Conservation (phyloP, 495 filamentous ascomycete genomes). For the Venustampulla echinocandica region DNA sequence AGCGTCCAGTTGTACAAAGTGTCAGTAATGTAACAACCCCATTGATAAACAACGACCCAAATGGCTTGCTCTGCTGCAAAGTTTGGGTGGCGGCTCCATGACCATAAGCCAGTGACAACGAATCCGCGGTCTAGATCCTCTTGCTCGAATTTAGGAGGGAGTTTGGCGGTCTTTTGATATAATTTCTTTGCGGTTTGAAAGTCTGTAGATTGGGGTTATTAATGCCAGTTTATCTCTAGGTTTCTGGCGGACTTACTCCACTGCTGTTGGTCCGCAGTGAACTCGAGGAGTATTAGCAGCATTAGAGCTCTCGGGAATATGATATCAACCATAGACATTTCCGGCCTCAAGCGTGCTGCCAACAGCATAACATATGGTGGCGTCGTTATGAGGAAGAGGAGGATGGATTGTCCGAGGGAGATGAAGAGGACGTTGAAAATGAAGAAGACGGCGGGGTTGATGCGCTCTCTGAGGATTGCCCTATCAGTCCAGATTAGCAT, state of each 20-base stretch:
- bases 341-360: conserved; percentile 27
- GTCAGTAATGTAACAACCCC: conserved; percentile 67
- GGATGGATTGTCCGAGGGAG: conserved; percentile 69
- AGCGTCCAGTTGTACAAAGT: conserved; percentile 70
- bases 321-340: conserved; percentile 50
- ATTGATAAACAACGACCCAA: conserved; percentile 81
- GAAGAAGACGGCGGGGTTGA: conserved; percentile 52
- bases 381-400: conserved; percentile 65
- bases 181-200: conserved; percentile 73
- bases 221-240: background rate
- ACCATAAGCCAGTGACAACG: conserved; percentile 76
- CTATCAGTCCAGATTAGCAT: conserved; percentile 6
- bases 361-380: conserved; percentile 77
- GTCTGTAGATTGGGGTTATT: conserved; percentile 31
- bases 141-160: conserved; percentile 49
- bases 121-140: conserved; percentile 91
- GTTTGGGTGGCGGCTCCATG: conserved; percentile 83
- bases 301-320: conserved; percentile 59
- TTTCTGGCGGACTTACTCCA: conserved; percentile 51
- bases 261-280: conserved; percentile 85
- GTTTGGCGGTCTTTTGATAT: conserved; percentile 64
- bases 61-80: conserved; percentile 87
- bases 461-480: conserved; percentile 18
- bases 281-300: conserved; percentile 63
- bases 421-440: conserved; percentile 86